phyloP scores from a whole-genome alignment of 345 rosid species.

The Citrus unshiu region DNA sequence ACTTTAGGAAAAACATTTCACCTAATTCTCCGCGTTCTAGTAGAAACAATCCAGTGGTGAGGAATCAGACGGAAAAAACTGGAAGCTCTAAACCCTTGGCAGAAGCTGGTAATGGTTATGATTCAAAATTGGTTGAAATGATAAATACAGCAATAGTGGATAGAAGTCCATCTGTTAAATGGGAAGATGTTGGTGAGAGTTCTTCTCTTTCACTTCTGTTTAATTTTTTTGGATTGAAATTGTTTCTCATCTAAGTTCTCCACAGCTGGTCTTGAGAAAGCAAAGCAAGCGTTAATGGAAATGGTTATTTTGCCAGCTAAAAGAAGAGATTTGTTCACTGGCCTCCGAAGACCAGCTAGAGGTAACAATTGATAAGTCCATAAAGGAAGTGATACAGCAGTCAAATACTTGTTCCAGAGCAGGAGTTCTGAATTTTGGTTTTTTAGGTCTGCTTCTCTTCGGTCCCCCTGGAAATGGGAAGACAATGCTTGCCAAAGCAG shows the following conservation, averaged over 20 bases:
- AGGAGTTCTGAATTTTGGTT: constrained; percentile 11
- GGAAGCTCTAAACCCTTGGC: constrained; percentile 42
- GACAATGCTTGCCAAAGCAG: constrained; percentile 99
- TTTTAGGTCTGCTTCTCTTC: constrained; percentile 86
- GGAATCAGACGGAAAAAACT: constrained; percentile 42
- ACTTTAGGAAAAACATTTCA: constrained; percentile 28
- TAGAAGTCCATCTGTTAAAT: constrained; percentile 89
- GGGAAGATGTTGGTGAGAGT: constrained; percentile 96
- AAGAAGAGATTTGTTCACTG: constrained; percentile 93
- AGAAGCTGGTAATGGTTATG: constrained; percentile 61
- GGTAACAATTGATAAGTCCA: constrained; percentile 40
- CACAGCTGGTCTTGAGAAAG: constrained; percentile 95
- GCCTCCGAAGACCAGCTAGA: constrained; percentile 92
- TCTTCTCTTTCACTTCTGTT: neutral
- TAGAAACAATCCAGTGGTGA: constrained; percentile 27
- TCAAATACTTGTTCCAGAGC: constrained; percentile 6
- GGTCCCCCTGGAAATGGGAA: constrained; percentile 99
- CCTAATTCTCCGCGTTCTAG: constrained; percentile 36
- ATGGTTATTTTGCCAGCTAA: constrained; percentile 95
- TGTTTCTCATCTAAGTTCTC: constrained; percentile 16
- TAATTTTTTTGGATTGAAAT: constrained; percentile 3
- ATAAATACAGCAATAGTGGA: constrained; percentile 87
- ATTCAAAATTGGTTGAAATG: constrained; percentile 78
- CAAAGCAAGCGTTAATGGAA: constrained; percentile 91
- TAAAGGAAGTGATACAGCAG: neutral